These are phyloP conservation scores for Brettanomyces bruxellensis DNA, from an alignment of 805 yeast genomes.

Conservation along the genomic window DNA sequence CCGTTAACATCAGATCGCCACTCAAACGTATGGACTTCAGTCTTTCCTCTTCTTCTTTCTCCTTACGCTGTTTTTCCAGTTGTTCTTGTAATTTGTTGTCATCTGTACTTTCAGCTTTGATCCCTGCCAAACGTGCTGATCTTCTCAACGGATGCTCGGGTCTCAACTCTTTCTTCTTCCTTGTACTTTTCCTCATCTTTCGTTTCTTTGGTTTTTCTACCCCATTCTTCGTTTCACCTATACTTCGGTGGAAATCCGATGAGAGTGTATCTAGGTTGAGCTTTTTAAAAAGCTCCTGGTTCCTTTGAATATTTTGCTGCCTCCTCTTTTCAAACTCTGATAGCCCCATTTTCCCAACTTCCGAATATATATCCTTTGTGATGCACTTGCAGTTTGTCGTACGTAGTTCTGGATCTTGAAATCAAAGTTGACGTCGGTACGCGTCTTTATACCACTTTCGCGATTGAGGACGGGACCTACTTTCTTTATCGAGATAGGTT, in stretches of 20 bases:
- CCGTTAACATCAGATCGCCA: constrained; percentile 59
- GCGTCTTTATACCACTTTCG: too few species aligned
- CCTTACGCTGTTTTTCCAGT: constrained; percentile 29
- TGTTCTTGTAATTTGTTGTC: constrained; percentile 33
- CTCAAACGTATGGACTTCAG: constrained; percentile 47
- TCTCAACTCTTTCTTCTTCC: constrained; percentile 21
- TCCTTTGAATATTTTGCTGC: constrained; percentile 74
- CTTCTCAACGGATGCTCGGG: constrained; percentile 52
- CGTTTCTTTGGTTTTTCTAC: constrained; percentile 22
- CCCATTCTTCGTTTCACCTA: constrained; percentile 1
- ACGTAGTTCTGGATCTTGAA: too few species aligned
- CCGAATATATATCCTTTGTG: too few species aligned
- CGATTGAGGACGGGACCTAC: too few species aligned
- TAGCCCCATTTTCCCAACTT: constrained; percentile 20
- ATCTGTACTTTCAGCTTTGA: constrained; percentile 36
- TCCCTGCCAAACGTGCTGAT: constrained; percentile 74
- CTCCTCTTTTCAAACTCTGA: constrained; percentile 67
- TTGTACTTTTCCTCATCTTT: constrained; percentile 10
- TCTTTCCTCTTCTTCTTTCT: constrained; percentile 27
- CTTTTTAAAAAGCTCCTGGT: constrained; percentile 62
- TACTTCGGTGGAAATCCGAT: constrained; percentile 35
- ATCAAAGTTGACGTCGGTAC: too few species aligned
- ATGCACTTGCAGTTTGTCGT: too few species aligned
- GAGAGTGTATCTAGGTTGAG: constrained; percentile 58
- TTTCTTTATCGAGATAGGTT: too few species aligned